phyloP scores from a whole-genome alignment of 306 rosid species.

The Vigna radiata region DNA sequence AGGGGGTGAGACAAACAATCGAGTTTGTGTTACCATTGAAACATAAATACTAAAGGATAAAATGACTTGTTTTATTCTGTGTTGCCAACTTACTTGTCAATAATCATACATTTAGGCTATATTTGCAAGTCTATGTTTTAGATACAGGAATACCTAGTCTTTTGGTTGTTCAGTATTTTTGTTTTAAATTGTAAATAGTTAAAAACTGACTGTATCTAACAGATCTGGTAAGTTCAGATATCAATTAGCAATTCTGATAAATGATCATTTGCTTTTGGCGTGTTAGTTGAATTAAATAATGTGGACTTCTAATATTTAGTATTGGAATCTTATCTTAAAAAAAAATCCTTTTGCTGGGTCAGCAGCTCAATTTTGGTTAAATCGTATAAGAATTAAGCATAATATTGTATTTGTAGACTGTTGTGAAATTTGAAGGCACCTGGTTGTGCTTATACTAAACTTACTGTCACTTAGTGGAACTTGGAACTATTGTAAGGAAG shows the following conservation, averaged over 20 bases:
- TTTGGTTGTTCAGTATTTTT: neutral
- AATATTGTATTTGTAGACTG: neutral
- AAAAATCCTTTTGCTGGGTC: neutral
- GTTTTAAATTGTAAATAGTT: neutral
- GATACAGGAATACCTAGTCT: neutral
- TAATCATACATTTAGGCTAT: neutral
- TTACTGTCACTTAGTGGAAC: slow-evolving; percentile 14
- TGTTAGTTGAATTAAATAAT: slow-evolving; percentile 5
- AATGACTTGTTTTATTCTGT: slow-evolving; percentile 16
- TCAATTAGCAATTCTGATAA: neutral
- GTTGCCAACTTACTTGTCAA: neutral
- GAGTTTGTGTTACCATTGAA: neutral
- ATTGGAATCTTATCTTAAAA: neutral
- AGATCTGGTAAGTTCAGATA: neutral
- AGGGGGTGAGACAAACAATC: neutral
- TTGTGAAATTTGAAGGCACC: neutral
- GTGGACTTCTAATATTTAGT: neutral
- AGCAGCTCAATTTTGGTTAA: neutral
- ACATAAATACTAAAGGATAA: neutral
- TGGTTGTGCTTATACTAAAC: neutral
- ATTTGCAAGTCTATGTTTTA: neutral
- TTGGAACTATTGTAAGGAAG: neutral
- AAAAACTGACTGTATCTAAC: neutral
- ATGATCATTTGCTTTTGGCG: neutral
- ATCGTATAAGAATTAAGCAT: neutral